Evolutionary conservation across 164 flowering plant species (phyloP).

Genomic region (Stephania japonica): DNA sequence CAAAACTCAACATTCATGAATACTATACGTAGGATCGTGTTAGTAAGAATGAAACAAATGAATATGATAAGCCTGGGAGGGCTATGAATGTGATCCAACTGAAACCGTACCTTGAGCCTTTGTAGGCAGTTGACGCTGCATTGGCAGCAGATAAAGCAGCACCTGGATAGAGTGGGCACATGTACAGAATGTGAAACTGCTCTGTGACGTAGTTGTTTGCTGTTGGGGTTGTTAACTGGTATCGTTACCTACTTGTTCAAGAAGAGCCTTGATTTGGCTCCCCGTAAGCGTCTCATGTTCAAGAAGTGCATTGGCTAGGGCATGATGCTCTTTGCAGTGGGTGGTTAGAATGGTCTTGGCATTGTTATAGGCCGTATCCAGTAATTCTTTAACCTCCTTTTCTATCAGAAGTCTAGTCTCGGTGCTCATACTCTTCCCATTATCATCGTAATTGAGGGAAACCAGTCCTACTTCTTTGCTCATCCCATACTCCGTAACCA

Average conservation of each 20-base stretch:
- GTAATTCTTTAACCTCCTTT: slow-evolving; percentile 53
- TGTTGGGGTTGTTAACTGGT: slow-evolving; percentile 34
- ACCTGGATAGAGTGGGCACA: slow-evolving; percentile 47
- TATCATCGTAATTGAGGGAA: slow-evolving; percentile 63
- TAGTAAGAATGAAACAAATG: too few relatives aligned
- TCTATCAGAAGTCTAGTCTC: slow-evolving; percentile 84
- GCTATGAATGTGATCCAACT: slow-evolving; percentile 45
- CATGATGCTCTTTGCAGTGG: slow-evolving; percentile 69
- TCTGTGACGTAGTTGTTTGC: slow-evolving; percentile 18
- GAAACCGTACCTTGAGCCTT: slow-evolving; percentile 70
- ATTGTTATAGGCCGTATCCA: slow-evolving; percentile 77
- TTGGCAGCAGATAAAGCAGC: slow-evolving; percentile 63
- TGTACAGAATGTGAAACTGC: slow-evolving; percentile 40
- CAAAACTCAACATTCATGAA: too few relatives aligned
- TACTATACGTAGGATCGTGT: too few relatives aligned
- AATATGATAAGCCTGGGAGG: too few relatives aligned
- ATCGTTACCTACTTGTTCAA: slow-evolving; percentile 51
- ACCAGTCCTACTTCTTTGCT: slow-evolving; percentile 82
- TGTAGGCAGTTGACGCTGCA: slow-evolving; percentile 39
- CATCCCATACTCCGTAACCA: slow-evolving; percentile 94
- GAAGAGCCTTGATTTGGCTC: slow-evolving; percentile 63
- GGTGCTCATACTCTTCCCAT: slow-evolving; percentile 88
- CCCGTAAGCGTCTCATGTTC: slow-evolving; percentile 85
- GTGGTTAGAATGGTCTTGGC: slow-evolving; percentile 76
- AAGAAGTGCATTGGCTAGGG: slow-evolving; percentile 83